Conservation (phyloP, 2,329 filamentous ascomycete genomes). For the Ampelomyces quisqualis region DNA sequence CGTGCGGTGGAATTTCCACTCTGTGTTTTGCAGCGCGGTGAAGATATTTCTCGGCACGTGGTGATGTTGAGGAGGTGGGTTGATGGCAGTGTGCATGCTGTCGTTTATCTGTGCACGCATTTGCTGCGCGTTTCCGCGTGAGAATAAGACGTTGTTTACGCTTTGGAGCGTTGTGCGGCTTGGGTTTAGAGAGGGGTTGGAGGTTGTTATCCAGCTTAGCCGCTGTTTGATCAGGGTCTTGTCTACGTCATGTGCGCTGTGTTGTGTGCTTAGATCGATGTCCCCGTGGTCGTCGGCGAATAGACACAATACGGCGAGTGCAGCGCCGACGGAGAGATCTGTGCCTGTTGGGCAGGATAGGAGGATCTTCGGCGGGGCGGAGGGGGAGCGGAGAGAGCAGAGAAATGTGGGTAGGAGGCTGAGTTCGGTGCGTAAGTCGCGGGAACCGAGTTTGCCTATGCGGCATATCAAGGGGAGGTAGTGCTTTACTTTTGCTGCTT, state of each 20-base stretch:
- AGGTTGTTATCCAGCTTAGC: conserved; percentile 79
- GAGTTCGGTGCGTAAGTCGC: conserved; percentile 75
- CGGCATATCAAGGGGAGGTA: conserved; percentile 65
- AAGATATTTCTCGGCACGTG: too few species aligned
- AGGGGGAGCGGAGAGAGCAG: conserved; percentile 2
- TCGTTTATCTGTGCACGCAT: too few species aligned
- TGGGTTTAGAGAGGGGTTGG: conserved; percentile 77
- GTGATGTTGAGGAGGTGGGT: conserved; percentile 6
- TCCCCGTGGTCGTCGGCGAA: conserved; percentile 66
- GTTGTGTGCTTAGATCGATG: conserved; percentile 5
- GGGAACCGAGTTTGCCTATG: conserved; percentile 74
- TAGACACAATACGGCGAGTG: conserved; percentile 73
- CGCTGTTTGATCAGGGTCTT: conserved; percentile 77
- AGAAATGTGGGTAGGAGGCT: conserved; percentile 61
- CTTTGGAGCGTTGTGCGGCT: conserved; percentile 84
- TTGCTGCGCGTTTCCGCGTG: conserved; percentile 1
- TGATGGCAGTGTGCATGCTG: not conserved
- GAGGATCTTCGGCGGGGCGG: conserved; percentile 22
- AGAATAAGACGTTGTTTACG: conserved; percentile 86
- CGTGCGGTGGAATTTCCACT: conserved; percentile 64
- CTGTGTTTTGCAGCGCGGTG: too few species aligned
- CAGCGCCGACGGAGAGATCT: conserved; percentile 76
- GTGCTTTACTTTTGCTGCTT: conserved; percentile 39
- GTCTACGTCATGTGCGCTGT: conserved; percentile 50
- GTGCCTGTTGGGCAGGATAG: conserved; percentile 75